Percentiles rank a stretch among this genome's conserved stretches.
Evolutionary conservation across 805 yeast species (phyloP).

Genomic region (Wickerhamiella dianesei): DNA sequence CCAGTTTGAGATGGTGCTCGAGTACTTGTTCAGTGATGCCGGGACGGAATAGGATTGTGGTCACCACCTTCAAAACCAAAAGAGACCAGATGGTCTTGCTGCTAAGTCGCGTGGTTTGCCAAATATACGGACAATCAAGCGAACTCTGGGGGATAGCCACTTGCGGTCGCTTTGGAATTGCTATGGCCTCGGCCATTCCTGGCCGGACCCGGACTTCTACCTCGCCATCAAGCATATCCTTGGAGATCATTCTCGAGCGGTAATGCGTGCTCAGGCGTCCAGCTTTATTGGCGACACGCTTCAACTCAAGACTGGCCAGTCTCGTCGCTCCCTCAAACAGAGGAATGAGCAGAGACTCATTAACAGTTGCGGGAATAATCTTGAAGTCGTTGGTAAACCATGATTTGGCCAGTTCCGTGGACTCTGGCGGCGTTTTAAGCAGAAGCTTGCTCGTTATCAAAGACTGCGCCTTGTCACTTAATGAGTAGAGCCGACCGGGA

Average conservation of each 20-base stretch:
- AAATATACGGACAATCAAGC: slow-evolving; percentile 7
- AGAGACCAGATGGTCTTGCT: slow-evolving; percentile 42
- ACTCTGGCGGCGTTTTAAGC: slow-evolving; percentile 30
- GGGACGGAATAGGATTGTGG: slow-evolving; percentile 39
- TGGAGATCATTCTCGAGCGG: slow-evolving; percentile 62
- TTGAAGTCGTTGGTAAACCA: not conserved
- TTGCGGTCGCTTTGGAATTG: not conserved
- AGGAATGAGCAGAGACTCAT: slow-evolving; percentile 50
- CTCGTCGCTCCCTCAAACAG: slow-evolving; percentile 42
- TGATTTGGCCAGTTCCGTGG: slow-evolving; percentile 29
- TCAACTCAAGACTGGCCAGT: slow-evolving; percentile 28
- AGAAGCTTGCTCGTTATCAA: slow-evolving; percentile 31
- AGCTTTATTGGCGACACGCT: slow-evolving; percentile 41
- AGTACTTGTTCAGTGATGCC: slow-evolving; percentile 31
- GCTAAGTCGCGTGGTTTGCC: slow-evolving; percentile 32
- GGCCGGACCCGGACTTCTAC: slow-evolving; percentile 21
- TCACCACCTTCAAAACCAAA: slow-evolving; percentile 35
- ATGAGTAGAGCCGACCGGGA: slow-evolving; percentile 39
- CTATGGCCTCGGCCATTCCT: not conserved
- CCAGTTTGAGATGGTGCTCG: slow-evolving; percentile 14
- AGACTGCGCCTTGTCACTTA: slow-evolving; percentile 40
- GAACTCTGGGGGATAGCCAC: not conserved
- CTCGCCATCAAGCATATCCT: slow-evolving; percentile 52
- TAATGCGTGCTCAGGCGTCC: slow-evolving; percentile 42
- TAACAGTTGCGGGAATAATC: slow-evolving; percentile 38